phyloP scores from a whole-genome alignment of 257 asterid genomes.

The Rauvolfia tetraphylla region DNA sequence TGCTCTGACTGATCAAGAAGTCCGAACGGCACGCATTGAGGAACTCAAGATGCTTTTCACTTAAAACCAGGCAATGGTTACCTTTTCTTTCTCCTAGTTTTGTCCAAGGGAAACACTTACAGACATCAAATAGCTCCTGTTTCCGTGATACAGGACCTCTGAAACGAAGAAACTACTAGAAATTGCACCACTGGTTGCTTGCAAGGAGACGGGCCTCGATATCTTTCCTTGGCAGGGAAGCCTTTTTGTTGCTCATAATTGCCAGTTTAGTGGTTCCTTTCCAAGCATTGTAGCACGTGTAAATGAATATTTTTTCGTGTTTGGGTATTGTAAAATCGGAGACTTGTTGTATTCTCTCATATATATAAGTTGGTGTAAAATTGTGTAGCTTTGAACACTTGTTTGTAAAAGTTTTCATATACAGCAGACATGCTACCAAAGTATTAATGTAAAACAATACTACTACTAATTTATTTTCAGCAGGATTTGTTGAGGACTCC shows the following conservation, averaged over 20 bases:
- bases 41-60: conserved; percentile 96
- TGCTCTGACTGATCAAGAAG: conserved; percentile 95
- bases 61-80: conserved; percentile 22
- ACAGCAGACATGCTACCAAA: too few relatives aligned
- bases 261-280: background rate
- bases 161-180: background rate
- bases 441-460: too few relatives aligned
- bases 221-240: background rate
- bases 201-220: background rate
- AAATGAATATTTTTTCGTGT: background rate
- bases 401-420: too few relatives aligned
- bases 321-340: background rate
- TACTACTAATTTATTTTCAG: too few relatives aligned
- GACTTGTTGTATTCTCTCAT: background rate
- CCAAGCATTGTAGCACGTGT: background rate
- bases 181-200: background rate
- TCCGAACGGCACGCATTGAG: conserved; percentile 83
- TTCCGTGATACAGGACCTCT: background rate
- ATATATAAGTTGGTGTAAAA: background rate
- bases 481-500: too few relatives aligned
- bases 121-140: background rate
- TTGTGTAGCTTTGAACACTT: background rate
- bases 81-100: background rate
- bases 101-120: background rate
- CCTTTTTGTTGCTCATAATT: too few relatives aligned